phyloP scores from a whole-genome alignment of 2,329 filamentous ascomycete species.

The Cytospora piceae region DNA sequence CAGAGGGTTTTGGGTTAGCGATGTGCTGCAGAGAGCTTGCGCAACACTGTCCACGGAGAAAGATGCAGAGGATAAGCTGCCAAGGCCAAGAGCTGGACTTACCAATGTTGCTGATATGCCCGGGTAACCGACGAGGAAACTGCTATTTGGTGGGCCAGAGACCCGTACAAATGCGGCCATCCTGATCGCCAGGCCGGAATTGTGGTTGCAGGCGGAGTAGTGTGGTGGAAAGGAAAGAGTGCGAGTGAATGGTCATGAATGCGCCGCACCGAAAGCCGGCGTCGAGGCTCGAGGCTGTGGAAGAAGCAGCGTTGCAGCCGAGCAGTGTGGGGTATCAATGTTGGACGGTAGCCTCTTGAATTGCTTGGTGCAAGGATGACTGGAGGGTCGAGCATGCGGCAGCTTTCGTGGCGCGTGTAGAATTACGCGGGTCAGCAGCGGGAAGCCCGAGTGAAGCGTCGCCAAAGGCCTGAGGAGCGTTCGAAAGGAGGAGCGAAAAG shows the following conservation, averaged over 20 bases:
- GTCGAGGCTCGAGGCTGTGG: constrained; percentile 34
- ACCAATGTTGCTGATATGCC: constrained; percentile 97
- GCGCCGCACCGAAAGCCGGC: constrained; percentile 32
- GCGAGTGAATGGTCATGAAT: constrained; percentile 36
- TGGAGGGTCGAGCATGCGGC: constrained; percentile 6
- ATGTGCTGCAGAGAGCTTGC: constrained; percentile 25
- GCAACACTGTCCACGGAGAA: constrained; percentile 4
- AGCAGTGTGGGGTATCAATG: constrained; percentile 28
- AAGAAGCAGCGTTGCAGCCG: constrained; percentile 24
- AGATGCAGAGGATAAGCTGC: constrained; percentile 27
- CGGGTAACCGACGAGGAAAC: constrained; percentile 94
- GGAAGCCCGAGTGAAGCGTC: constrained; percentile 23
- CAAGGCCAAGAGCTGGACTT: constrained; percentile 47
- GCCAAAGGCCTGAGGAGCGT: constrained; percentile 9
- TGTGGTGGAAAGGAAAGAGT: constrained; percentile 31
- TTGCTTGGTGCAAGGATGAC: constrained; percentile 13
- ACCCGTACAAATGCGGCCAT: constrained; percentile 90
- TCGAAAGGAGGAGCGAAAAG: constrained; percentile 16
- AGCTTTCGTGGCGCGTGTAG: constrained; percentile 5
- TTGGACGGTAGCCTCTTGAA: constrained; percentile 17
- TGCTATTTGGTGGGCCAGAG: constrained; percentile 95
- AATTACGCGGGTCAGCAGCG: constrained; percentile 17
- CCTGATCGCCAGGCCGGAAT: constrained; percentile 32
- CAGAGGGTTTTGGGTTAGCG: constrained; percentile 31
- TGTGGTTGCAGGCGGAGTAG: constrained; percentile 16